A percentile compares a stretch with the other conserved stretches of the same genome.
Evolutionary conservation across 208 protist species (phyloP).

Genomic region (Trypanosoma mega): DNA sequence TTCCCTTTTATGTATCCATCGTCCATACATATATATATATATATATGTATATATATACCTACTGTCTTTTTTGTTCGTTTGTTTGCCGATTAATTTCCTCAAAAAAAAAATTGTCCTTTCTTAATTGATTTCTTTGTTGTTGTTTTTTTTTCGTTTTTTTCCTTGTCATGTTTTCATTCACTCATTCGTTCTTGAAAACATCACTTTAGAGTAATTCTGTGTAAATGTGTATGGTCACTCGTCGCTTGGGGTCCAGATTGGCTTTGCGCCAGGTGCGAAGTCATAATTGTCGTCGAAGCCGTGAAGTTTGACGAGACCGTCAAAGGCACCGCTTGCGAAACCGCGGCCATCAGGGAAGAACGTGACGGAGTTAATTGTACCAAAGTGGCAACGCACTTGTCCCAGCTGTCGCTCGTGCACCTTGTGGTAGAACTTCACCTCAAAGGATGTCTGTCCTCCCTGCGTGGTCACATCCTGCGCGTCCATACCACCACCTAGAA

Average conservation of each 20-base stretch:
- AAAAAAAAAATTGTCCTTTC: background rate
- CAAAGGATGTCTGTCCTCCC: slow-evolving; percentile 91
- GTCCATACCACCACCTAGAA: slow-evolving; percentile 97
- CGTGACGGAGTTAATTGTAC: slow-evolving; percentile 96
- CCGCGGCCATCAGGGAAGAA: slow-evolving; percentile 95
- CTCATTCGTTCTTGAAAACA: background rate
- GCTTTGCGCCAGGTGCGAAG: slow-evolving; percentile 52
- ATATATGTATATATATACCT: background rate
- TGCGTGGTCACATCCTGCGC: slow-evolving; percentile 94
- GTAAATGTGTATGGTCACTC: slow-evolving; percentile 3
- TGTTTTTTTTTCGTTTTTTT: background rate
- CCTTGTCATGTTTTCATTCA: background rate
- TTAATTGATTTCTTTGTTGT: background rate
- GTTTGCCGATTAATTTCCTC: background rate
- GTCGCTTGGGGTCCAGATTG: slow-evolving; percentile 51
- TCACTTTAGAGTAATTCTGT: background rate
- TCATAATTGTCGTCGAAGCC: slow-evolving; percentile 94
- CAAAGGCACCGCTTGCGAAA: slow-evolving; percentile 93
- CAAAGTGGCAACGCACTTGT: slow-evolving; percentile 97
- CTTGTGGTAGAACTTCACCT: slow-evolving; percentile 97
- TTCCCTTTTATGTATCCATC: slow-evolving; percentile 8
- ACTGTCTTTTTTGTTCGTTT: background rate
- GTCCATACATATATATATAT: background rate
- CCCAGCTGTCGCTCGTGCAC: slow-evolving; percentile 95
- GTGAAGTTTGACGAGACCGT: slow-evolving; percentile 96